A percentile compares a stretch with the other conserved stretches of the same genome.
These are phyloP conservation scores for Jaminaea rosea DNA, from an alignment of 1,284 basidiomycete genomes.

Conservation along the genomic window DNA sequence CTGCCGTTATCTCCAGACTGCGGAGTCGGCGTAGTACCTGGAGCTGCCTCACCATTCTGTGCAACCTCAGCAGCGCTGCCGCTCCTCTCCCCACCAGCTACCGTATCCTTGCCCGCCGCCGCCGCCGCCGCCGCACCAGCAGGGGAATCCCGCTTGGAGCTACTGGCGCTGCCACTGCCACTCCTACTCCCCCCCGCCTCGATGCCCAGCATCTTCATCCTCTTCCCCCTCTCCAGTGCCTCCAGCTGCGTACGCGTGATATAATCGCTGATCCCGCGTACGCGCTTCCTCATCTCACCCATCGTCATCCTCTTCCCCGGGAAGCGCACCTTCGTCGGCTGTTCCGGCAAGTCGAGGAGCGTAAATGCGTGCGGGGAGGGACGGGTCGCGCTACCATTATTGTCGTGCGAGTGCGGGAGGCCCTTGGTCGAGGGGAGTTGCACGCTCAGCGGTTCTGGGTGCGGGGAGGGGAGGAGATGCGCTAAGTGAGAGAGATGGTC, in stretches of 20 bases:
- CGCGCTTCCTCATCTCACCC: slow-evolving; percentile 92
- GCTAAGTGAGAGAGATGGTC: slow-evolving; percentile 85
- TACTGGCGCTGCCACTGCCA: slow-evolving; percentile 7
- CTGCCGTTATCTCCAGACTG: background rate
- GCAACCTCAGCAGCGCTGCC: background rate
- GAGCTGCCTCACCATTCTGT: background rate
- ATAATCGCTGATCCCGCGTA: slow-evolving; percentile 82
- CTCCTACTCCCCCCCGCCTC: slow-evolving; percentile 56
- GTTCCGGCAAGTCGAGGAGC: slow-evolving; percentile 53
- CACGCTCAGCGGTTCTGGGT: slow-evolving; percentile 3
- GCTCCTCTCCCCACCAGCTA: no score
- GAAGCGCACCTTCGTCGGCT: slow-evolving; percentile 86
- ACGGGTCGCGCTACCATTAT: background rate
- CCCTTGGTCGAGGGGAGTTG: slow-evolving; percentile 7
- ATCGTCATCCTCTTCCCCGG: slow-evolving; percentile 87
- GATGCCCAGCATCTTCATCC: slow-evolving; percentile 54
- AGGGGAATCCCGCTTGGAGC: no score
- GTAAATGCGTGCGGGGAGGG: slow-evolving; percentile 25
- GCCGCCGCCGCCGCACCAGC: slow-evolving; percentile 5
- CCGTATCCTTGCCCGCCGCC: background rate
- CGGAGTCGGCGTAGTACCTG: background rate
- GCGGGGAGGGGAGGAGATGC: slow-evolving; percentile 56
- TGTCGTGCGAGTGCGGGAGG: background rate
- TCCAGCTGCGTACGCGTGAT: slow-evolving; percentile 51
- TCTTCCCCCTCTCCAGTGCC: slow-evolving; percentile 45